These are phyloP conservation scores for Pichia sorboxylosa DNA, from an alignment of 1,139 yeast genomes.

Conservation along the genomic window DNA sequence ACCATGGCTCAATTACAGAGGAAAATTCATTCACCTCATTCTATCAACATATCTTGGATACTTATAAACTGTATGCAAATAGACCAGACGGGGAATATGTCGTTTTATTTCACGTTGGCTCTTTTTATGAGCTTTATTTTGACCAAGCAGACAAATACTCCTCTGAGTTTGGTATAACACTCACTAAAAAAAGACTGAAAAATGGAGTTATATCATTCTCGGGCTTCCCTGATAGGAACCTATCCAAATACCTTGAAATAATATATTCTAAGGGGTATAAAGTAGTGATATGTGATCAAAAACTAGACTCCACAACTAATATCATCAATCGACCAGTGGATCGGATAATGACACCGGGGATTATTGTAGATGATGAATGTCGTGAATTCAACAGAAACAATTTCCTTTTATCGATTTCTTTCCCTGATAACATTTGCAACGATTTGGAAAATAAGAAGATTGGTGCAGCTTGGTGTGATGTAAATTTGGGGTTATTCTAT, in stretches of 20 bases:
- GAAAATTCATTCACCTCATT: conserved; percentile 19
- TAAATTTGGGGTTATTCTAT: conserved; percentile 70
- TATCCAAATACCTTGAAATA: conserved; percentile 61
- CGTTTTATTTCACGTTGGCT: conserved; percentile 78
- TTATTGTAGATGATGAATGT: conserved; percentile 78
- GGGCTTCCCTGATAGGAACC: conserved; percentile 70
- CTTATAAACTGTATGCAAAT: conserved; percentile 33
- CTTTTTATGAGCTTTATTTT: conserved; percentile 81
- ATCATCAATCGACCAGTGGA: conserved; percentile 59
- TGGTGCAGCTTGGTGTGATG: conserved; percentile 83
- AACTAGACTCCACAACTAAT: conserved; percentile 24
- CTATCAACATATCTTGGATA: conserved; percentile 25
- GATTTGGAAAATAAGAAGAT: conserved; percentile 37
- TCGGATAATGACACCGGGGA: conserved; percentile 85
- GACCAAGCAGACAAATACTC: conserved; percentile 76
- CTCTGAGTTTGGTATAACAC: conserved; percentile 52
- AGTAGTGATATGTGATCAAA: conserved; percentile 78
- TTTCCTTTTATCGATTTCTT: conserved; percentile 51
- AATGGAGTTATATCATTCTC: conserved; percentile 65
- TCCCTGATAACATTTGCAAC: conserved; percentile 37
- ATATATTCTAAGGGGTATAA: conserved; percentile 57
- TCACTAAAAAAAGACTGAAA: conserved; percentile 37
- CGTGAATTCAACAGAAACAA: conserved; percentile 64
- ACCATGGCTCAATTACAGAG: conserved; percentile 10
- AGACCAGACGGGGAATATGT: conserved; percentile 46